Conservation (phyloP, 129 eudicot species). For the Centella asiatica region DNA sequence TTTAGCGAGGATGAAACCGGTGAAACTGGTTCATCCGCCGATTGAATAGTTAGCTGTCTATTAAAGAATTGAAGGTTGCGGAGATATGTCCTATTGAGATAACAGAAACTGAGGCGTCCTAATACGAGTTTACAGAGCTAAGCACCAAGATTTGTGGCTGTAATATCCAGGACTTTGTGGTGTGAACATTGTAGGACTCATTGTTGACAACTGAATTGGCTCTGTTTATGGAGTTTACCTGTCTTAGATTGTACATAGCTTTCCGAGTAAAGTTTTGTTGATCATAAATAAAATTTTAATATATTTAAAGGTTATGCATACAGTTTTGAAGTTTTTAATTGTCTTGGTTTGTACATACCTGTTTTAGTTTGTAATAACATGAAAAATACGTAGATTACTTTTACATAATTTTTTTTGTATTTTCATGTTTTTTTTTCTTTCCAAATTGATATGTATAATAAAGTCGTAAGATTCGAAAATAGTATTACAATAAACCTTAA, state of each 20-base stretch:
- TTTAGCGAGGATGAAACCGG: constrained; percentile 86
- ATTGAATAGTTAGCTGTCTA: constrained; percentile 14
- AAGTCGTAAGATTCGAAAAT: too few species aligned
- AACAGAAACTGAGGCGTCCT: not conserved
- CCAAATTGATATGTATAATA: too few species aligned
- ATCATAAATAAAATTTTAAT: too few species aligned
- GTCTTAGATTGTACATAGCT: not conserved
- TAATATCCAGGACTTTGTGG: not conserved
- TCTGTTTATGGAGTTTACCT: not conserved
- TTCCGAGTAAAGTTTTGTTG: not conserved
- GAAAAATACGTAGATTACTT: too few species aligned
- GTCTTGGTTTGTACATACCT: too few species aligned
- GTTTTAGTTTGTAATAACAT: too few species aligned
- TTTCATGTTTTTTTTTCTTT: too few species aligned
- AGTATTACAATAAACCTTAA: too few species aligned
- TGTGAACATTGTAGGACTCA: not conserved
- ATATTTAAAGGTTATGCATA: too few species aligned
- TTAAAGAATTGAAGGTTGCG: not conserved
- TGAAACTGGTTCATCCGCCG: constrained; percentile 56
- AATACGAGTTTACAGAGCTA: not conserved
- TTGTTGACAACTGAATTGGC: not conserved
- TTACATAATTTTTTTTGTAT: too few species aligned
- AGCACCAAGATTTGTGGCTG: not conserved
- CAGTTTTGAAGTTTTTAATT: too few species aligned
- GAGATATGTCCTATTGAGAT: not conserved